These are phyloP conservation scores for Lagerstroemia speciosa DNA, from an alignment of 345 rosid genomes.

Conservation along the genomic window DNA sequence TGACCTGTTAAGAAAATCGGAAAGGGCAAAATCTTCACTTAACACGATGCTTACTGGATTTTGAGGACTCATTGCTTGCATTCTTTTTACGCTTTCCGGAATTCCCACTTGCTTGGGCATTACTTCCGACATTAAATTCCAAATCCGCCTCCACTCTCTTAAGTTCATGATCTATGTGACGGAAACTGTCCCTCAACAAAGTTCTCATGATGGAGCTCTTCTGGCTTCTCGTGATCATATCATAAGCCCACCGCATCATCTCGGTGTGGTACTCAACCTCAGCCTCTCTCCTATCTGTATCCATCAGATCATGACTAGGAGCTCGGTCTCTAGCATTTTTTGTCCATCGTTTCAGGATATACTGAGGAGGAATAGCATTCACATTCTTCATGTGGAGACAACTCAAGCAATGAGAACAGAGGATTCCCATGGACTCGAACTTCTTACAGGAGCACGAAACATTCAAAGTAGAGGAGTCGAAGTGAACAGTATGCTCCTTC, in stretches of 20 bases:
- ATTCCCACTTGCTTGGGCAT: constrained; percentile 1
- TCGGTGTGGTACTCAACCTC: constrained; percentile 9
- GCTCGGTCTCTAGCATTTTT: constrained; percentile 3
- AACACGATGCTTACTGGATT: constrained; percentile 5
- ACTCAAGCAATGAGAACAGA: constrained; percentile 11
- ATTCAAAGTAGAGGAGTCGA: constrained; percentile 6
- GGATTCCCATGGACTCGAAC: constrained; percentile 8
- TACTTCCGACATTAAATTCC: neutral
- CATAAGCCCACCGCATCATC: constrained; percentile 11
- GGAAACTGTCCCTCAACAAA: constrained; percentile 5
- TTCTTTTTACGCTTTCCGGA: constrained; percentile 8
- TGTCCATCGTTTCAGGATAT: neutral
- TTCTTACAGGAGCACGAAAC: constrained; percentile 9
- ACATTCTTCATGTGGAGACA: constrained; percentile 7
- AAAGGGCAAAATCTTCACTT: neutral
- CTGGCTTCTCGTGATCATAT: constrained; percentile 10
- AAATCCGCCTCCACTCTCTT: constrained; percentile 6
- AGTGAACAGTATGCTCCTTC: constrained; percentile 1
- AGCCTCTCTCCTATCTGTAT: neutral
- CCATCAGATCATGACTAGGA: constrained; percentile 7
- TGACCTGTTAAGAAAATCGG: neutral
- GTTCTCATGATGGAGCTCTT: neutral
- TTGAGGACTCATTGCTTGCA: constrained; percentile 1
- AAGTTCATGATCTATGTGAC: constrained; percentile 7
- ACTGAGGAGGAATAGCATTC: neutral